Evolutionary conservation across 2,329 filamentous ascomycete genomes (phyloP).

Genomic region (Claviceps arundinis): DNA sequence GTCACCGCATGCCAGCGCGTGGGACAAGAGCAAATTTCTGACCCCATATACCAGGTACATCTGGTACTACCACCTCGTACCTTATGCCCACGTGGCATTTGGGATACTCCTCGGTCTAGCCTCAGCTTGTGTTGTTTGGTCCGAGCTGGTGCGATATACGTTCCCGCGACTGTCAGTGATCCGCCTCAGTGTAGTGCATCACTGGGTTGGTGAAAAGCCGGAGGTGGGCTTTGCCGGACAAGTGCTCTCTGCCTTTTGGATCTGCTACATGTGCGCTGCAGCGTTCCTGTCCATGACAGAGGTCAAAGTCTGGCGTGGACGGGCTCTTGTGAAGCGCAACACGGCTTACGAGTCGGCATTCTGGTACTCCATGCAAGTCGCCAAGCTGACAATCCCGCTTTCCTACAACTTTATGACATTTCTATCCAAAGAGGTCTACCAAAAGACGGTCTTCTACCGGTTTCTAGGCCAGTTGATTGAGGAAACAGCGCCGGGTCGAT

Average conservation of each 20-base stretch:
- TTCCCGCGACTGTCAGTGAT: constrained; percentile 63
- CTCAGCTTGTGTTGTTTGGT: constrained; percentile 81
- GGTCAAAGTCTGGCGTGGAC: constrained; percentile 94
- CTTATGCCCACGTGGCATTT: constrained; percentile 48
- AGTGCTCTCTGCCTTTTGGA: constrained; percentile 71
- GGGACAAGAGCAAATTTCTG: constrained; percentile 46
- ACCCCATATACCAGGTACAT: constrained; percentile 75
- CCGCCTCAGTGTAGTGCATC: constrained; percentile 56
- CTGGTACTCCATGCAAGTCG: constrained; percentile 90
- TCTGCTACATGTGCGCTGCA: constrained; percentile 90
- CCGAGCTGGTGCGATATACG: constrained; percentile 77
- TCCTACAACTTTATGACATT: constrained; percentile 97
- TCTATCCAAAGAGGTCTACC: constrained; percentile 57
- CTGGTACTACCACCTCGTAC: constrained; percentile 60
- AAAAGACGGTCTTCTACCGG: constrained; percentile 69
- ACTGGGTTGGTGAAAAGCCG: constrained; percentile 55
- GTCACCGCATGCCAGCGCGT: constrained; percentile 40
- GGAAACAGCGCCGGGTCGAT: constrained; percentile 66
- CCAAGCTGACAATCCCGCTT: constrained; percentile 81
- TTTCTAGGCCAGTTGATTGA: constrained; percentile 78
- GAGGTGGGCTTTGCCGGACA: constrained; percentile 81
- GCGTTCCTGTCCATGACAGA: constrained; percentile 80
- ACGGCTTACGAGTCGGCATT: constrained; percentile 89
- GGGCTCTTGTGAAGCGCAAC: constrained; percentile 77
- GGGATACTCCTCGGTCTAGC: constrained; percentile 60